A percentile compares a stretch with the other conserved stretches of the same genome.
These are phyloP conservation scores for Pestalotiopsis sp. DNA, from an alignment of 2,329 filamentous ascomycete genomes.

Conservation along the genomic window DNA sequence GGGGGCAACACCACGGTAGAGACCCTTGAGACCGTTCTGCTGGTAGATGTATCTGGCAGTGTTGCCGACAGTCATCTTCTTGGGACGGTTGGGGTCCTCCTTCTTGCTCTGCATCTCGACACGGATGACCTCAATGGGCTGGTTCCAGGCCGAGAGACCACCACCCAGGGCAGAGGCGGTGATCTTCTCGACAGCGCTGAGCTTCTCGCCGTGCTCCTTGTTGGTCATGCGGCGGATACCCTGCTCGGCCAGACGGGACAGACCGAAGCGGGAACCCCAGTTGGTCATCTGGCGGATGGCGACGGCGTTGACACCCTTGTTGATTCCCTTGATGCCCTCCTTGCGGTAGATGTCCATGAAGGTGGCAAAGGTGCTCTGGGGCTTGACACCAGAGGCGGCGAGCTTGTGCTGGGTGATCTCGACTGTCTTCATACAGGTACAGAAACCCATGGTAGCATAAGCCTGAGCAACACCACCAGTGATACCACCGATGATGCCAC, in stretches of 20 bases:
- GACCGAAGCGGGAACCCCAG: constrained; percentile 95
- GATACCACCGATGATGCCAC: constrained; percentile 90
- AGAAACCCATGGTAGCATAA: constrained; percentile 99
- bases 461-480: constrained; percentile 94
- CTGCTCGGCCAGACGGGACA: constrained; percentile 87
- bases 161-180: constrained; percentile 84
- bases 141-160: constrained; percentile 97
- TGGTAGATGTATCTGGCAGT: constrained; percentile 86
- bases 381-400: constrained; percentile 79
- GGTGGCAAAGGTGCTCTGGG: constrained; percentile 88
- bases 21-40: constrained; percentile 83
- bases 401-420: constrained; percentile 99
- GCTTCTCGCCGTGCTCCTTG: constrained; percentile 80
- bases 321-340: constrained; percentile 94
- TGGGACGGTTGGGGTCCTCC: constrained; percentile 94
- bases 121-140: constrained; percentile 99
- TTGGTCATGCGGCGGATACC: constrained; percentile 78
- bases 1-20: constrained; percentile 94
- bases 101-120: constrained; percentile 99
- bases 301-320: constrained; percentile 97
- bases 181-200: constrained; percentile 85
- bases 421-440: constrained; percentile 99
- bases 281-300: constrained; percentile 99
- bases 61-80: constrained; percentile 97
- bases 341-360: constrained; percentile 97